Conservation (phyloP, 78 protist species). For the Isochrysis galbana region DNA sequence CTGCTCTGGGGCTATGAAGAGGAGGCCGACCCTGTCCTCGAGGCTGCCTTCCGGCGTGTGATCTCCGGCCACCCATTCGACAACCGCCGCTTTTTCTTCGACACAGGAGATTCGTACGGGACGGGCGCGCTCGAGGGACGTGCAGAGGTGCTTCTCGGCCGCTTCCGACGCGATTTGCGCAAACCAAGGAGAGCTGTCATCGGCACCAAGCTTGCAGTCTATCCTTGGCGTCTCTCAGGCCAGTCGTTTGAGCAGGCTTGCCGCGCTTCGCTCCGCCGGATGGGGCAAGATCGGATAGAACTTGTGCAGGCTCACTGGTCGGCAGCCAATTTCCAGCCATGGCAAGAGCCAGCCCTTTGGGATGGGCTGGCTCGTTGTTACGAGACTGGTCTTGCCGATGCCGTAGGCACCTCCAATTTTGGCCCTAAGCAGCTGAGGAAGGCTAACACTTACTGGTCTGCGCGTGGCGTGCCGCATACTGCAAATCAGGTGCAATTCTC, state of each 20-base stretch:
- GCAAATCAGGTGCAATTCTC: background rate
- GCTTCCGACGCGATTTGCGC: background rate
- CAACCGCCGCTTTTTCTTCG: background rate
- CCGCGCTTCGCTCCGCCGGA: conserved; percentile 7
- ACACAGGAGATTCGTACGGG: conserved; percentile 29
- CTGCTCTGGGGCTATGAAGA: conserved; percentile 23
- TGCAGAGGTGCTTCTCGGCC: conserved; percentile 2
- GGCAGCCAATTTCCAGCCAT: background rate
- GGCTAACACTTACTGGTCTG: background rate
- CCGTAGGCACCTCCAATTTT: background rate
- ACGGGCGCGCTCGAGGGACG: conserved; percentile 29
- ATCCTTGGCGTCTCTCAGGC: background rate
- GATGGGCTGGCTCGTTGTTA: background rate
- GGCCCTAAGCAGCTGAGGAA: background rate
- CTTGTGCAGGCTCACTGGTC: conserved; percentile 11
- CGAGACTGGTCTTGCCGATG: background rate
- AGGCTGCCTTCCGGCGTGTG: background rate
- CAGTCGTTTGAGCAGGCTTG: background rate
- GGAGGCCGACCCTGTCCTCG: background rate
- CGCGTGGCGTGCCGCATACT: background rate
- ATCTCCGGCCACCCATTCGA: too few relatives aligned
- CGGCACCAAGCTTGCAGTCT: conserved; percentile 21
- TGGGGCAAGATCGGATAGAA: background rate
- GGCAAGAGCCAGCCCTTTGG: conserved; percentile 13
- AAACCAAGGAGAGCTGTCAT: background rate